phyloP scores from a whole-genome alignment of 2,329 filamentous ascomycete species.

The Aureobasidium leucospermi region DNA sequence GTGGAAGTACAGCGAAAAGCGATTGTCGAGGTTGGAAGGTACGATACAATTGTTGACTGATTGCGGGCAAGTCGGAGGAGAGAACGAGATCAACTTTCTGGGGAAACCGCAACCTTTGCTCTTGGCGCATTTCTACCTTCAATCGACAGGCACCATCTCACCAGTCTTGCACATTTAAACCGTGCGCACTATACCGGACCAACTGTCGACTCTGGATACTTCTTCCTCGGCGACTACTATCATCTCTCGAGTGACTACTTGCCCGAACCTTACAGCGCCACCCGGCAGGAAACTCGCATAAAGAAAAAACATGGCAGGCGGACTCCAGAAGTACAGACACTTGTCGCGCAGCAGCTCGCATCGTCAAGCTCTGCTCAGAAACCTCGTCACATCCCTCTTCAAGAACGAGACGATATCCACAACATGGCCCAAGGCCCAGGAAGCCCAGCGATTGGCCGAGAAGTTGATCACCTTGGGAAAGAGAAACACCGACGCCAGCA shows the following conservation, averaged over 20 bases:
- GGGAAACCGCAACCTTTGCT: neutral
- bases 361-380: slow-evolving; percentile 85
- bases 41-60: neutral
- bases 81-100: neutral
- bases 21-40: neutral
- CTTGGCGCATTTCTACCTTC: slow-evolving; percentile 2
- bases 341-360: slow-evolving; percentile 80
- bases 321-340: slow-evolving; percentile 79
- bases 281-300: neutral
- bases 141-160: neutral
- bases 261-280: neutral
- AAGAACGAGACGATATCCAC: slow-evolving; percentile 89
- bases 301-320: slow-evolving; percentile 64
- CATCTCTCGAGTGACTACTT: neutral
- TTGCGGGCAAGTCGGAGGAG: neutral
- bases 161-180: neutral
- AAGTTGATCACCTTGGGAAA: slow-evolving; percentile 92
- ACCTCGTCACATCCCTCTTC: slow-evolving; percentile 91
- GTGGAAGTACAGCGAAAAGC: too few relatives aligned
- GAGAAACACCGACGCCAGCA: slow-evolving; percentile 77
- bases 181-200: neutral
- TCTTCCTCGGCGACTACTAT: neutral
- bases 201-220: neutral
- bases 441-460: slow-evolving; percentile 87
- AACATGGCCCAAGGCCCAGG: slow-evolving; percentile 94